A percentile compares a stretch with the other conserved stretches of the same genome.
These are phyloP conservation scores for Zalerion maritima DNA, from an alignment of 495 filamentous ascomycete genomes.

Conservation along the genomic window DNA sequence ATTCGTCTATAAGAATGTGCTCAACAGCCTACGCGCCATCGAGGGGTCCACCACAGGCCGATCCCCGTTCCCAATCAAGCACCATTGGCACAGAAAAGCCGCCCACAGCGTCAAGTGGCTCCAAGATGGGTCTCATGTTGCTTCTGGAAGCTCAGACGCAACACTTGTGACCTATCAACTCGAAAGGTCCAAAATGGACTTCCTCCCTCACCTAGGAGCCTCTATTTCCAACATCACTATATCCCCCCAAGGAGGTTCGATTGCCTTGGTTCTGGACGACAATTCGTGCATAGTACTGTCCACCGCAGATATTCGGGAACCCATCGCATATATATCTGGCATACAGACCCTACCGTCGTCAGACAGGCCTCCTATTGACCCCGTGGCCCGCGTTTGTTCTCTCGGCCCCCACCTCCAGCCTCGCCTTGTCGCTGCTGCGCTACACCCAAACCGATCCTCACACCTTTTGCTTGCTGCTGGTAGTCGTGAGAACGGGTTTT, in stretches of 20 bases:
- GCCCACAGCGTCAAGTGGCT: conserved; percentile 80
- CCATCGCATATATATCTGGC: conserved; percentile 66
- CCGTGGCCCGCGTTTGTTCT: conserved; percentile 11
- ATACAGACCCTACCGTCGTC: conserved; percentile 49
- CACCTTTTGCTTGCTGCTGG: conserved; percentile 18
- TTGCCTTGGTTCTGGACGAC: conserved; percentile 71
- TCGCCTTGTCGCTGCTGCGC: conserved; percentile 17
- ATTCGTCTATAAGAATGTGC: conserved; percentile 59
- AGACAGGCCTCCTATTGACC: conserved; percentile 24
- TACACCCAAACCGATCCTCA: conserved; percentile 15
- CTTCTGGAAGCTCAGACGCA: conserved; percentile 83
- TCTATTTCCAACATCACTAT: conserved; percentile 70
- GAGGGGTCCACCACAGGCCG: conserved; percentile 8
- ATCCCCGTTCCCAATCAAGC: conserved; percentile 34
- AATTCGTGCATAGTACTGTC: conserved; percentile 82
- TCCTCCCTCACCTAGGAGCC: conserved; percentile 75
- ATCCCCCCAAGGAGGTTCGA: conserved; percentile 62
- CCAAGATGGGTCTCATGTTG: no score
- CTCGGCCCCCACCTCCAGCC: conserved; percentile 13
- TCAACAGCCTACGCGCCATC: conserved; percentile 34
- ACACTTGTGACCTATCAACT: conserved; percentile 93
- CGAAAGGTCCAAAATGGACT: conserved; percentile 64
- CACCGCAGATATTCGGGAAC: conserved; percentile 63
- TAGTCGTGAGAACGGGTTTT: conserved; percentile 23
- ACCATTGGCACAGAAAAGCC: conserved; percentile 85